These are phyloP conservation scores for Thielaviopsis musarum DNA, from an alignment of 2,329 filamentous ascomycete species.

Conservation along the genomic window DNA sequence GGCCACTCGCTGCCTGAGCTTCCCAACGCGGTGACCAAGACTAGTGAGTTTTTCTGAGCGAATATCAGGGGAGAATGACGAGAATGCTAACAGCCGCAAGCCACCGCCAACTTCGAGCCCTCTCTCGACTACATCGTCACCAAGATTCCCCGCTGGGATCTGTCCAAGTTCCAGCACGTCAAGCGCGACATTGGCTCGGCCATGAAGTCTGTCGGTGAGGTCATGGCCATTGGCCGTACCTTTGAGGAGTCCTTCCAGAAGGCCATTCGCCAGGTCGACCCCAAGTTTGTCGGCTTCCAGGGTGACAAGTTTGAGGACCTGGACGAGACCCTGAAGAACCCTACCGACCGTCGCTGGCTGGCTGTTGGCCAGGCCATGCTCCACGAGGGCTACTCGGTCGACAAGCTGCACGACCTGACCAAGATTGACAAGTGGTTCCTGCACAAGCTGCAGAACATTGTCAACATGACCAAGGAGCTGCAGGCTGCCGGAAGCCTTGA, in stretches of 20 bases:
- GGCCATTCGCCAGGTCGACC: slow-evolving; percentile 92
- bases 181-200: slow-evolving; percentile 93
- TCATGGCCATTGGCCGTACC: slow-evolving; percentile 97
- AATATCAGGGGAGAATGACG: not conserved
- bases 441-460: slow-evolving; percentile 95
- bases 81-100: slow-evolving; percentile 1
- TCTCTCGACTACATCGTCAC: slow-evolving; percentile 95
- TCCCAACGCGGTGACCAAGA: slow-evolving; percentile 95
- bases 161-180: slow-evolving; percentile 97
- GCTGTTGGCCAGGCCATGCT: slow-evolving; percentile 96
- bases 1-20: slow-evolving; percentile 90
- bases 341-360: slow-evolving; percentile 91
- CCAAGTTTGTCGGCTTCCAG: slow-evolving; percentile 81
- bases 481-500: slow-evolving; percentile 69
- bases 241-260: slow-evolving; percentile 99
- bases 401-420: slow-evolving; percentile 79
- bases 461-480: slow-evolving; percentile 74
- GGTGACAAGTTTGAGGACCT: slow-evolving; percentile 88
- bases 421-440: slow-evolving; percentile 99
- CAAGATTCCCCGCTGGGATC: slow-evolving; percentile 96
- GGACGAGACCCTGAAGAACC: slow-evolving; percentile 77
- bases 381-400: slow-evolving; percentile 87
- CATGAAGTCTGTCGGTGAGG: slow-evolving; percentile 98
- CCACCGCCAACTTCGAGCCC: slow-evolving; percentile 96
- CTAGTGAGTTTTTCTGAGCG: slow-evolving; percentile 27